phyloP scores from a whole-genome alignment of 495 filamentous ascomycete species.

The Viridothelium virens region DNA sequence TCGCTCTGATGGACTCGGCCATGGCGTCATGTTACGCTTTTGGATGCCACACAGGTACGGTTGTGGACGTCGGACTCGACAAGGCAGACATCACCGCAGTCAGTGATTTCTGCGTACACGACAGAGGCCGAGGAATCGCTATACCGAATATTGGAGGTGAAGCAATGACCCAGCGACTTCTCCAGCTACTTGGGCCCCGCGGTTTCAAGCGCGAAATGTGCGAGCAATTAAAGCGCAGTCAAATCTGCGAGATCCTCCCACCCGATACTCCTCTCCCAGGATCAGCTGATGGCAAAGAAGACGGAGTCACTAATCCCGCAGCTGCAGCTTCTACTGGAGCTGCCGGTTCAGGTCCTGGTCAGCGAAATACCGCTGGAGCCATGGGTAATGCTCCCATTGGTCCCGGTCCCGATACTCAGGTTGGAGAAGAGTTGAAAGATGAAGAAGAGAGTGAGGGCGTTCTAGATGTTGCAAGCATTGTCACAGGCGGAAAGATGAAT shows the following conservation, averaged over 20 bases:
- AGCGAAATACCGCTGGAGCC: slow-evolving; percentile 31
- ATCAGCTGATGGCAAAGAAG: slow-evolving; percentile 37
- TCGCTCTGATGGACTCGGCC: slow-evolving; percentile 78
- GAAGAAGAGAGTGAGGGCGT: slow-evolving; percentile 68
- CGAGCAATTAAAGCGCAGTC: slow-evolving; percentile 84
- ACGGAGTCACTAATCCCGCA: slow-evolving; percentile 54
- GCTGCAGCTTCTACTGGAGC: slow-evolving; percentile 49
- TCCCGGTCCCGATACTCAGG: slow-evolving; percentile 46
- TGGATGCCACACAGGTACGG: slow-evolving; percentile 63
- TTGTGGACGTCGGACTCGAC: slow-evolving; percentile 81
- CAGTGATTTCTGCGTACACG: slow-evolving; percentile 62
- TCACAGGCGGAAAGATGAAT: slow-evolving; percentile 79
- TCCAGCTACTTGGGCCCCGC: slow-evolving; percentile 52
- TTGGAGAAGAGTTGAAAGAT: slow-evolving; percentile 43
- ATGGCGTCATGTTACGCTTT: slow-evolving; percentile 78
- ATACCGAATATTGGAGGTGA: slow-evolving; percentile 75
- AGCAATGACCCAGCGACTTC: slow-evolving; percentile 70
- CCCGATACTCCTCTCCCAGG: slow-evolving; percentile 53
- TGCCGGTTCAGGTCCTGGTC: slow-evolving; percentile 35
- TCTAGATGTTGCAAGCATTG: slow-evolving; percentile 88
- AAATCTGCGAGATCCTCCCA: slow-evolving; percentile 81
- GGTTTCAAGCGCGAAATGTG: slow-evolving; percentile 81
- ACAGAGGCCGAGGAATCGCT: slow-evolving; percentile 51
- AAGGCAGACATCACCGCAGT: slow-evolving; percentile 91
- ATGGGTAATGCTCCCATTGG: slow-evolving; percentile 41